A percentile compares a stretch with the other conserved stretches of the same genome.
These are phyloP conservation scores for Cenococcum geophilum DNA, from an alignment of 495 filamentous ascomycete species.

Conservation along the genomic window DNA sequence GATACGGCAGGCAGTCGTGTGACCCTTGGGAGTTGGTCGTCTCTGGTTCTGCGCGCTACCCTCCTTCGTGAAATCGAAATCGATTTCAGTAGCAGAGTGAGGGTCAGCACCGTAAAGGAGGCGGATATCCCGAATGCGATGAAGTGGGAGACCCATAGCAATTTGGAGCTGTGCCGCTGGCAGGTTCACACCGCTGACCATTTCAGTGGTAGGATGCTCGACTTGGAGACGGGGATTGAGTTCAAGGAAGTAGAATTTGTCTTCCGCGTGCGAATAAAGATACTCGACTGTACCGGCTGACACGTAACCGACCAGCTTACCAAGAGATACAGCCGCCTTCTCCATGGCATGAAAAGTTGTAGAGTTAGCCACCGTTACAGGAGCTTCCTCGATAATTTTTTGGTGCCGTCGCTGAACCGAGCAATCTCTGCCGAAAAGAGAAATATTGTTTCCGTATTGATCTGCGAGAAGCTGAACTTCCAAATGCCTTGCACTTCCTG, in stretches of 20 bases:
- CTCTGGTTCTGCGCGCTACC: constrained; percentile 80
- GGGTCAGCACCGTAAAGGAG: constrained; percentile 95
- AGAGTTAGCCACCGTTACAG: constrained; percentile 87
- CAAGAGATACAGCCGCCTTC: constrained; percentile 88
- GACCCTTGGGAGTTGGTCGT: constrained; percentile 85
- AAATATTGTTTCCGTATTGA: constrained; percentile 99
- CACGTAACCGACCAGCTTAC: constrained; percentile 92
- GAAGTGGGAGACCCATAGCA: constrained; percentile 96
- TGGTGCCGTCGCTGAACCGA: constrained; percentile 98
- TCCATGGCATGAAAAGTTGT: constrained; percentile 93
- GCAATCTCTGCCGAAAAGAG: constrained; percentile 95
- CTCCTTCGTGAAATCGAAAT: constrained; percentile 90
- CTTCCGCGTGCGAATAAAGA: constrained; percentile 95
- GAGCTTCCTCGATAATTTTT: constrained; percentile 99
- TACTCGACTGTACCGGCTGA: constrained; percentile 99
- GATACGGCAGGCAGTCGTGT: constrained; percentile 98
- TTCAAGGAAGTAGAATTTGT: constrained; percentile 99
- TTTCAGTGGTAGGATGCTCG: constrained; percentile 98
- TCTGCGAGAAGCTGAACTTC: constrained; percentile 96
- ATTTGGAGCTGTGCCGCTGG: constrained; percentile 96
- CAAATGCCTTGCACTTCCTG: constrained; percentile 91
- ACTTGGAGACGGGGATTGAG: constrained; percentile 97
- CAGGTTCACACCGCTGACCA: constrained; percentile 97
- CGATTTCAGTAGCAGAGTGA: constrained; percentile 75
- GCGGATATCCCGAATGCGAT: constrained; percentile 92